phyloP scores from a whole-genome alignment of 2,329 filamentous ascomycete species.

The Diplodia mutila region DNA sequence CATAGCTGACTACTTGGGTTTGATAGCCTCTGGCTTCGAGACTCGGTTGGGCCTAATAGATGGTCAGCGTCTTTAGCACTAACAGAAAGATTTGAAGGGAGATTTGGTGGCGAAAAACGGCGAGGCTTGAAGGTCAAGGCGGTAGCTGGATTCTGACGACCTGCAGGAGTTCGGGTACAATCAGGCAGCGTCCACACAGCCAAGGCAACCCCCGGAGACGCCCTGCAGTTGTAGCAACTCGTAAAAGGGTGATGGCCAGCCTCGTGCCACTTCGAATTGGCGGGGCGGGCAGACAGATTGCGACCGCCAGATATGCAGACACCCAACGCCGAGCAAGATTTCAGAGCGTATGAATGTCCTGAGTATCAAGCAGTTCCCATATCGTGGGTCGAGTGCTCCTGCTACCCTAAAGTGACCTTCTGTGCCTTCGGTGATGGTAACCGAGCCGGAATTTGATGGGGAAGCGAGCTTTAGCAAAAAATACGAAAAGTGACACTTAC shows the following conservation, averaged over 20 bases:
- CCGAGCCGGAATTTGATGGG: background rate
- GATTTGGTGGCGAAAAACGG: background rate
- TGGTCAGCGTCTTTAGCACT: slow-evolving; percentile 27
- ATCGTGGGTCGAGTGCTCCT: background rate
- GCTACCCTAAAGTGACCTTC: background rate
- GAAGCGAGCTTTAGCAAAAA: background rate
- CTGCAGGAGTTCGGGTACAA: background rate
- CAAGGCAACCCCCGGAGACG: background rate
- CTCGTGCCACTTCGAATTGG: background rate
- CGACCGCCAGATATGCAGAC: background rate
- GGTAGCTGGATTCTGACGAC: background rate
- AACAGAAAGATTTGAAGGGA: background rate
- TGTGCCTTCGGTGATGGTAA: background rate
- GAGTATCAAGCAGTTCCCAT: background rate
- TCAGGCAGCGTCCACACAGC: background rate
- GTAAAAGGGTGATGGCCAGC: background rate
- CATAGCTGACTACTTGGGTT: slow-evolving; percentile 71
- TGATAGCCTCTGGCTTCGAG: slow-evolving; percentile 64
- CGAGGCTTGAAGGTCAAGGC: background rate
- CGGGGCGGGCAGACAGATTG: background rate
- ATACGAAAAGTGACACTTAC: slow-evolving; percentile 48
- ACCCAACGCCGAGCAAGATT: background rate
- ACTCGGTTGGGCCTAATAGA: slow-evolving; percentile 56
- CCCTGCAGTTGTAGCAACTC: background rate
- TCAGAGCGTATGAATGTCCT: background rate